These are phyloP conservation scores for Plasmopara muralis DNA, from an alignment of 352 stramenopile genomes.

Conservation along the genomic window DNA sequence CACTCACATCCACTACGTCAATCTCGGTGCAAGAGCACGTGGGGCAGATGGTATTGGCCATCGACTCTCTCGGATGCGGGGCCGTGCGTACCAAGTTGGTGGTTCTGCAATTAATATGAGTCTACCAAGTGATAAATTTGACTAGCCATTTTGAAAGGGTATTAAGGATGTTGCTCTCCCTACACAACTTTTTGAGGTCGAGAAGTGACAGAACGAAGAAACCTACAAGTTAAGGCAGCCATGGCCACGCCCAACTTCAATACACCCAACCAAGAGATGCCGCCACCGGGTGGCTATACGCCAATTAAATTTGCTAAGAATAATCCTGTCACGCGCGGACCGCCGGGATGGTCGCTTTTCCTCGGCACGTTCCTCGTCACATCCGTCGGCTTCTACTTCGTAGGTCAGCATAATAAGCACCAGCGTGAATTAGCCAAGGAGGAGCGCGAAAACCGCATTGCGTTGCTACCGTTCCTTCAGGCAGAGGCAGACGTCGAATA, in stretches of 20 bases:
- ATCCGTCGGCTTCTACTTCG: slow-evolving; percentile 65
- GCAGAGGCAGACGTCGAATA: slow-evolving; percentile 93
- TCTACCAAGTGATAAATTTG: too few species aligned
- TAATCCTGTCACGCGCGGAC: slow-evolving; percentile 56
- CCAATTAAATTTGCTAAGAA: slow-evolving; percentile 57
- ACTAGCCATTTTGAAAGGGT: too few species aligned
- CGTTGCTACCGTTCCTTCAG: slow-evolving; percentile 92
- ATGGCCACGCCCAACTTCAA: slow-evolving; percentile 84
- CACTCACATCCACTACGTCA: slow-evolving; percentile 90
- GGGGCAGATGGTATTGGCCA: slow-evolving; percentile 77
- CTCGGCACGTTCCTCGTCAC: slow-evolving; percentile 63
- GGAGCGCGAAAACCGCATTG: slow-evolving; percentile 90
- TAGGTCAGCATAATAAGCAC: slow-evolving; percentile 74
- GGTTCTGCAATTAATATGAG: neutral
- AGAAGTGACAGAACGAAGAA: too few species aligned
- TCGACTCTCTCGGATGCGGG: slow-evolving; percentile 4
- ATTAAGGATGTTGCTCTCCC: too few species aligned
- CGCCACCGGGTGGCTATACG: slow-evolving; percentile 69
- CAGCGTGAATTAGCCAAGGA: slow-evolving; percentile 61
- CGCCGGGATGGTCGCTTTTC: slow-evolving; percentile 75
- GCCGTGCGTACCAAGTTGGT: slow-evolving; percentile 12
- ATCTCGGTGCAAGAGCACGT: slow-evolving; percentile 95
- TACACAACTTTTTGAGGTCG: too few species aligned
- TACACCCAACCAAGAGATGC: slow-evolving; percentile 76
- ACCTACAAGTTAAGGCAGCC: slow-evolving; percentile 1